Percentiles rank a stretch among this genome's conserved stretches.
phyloP scores from a whole-genome alignment of 1,284 basidiomycete genomes.

The Meira miltonrushii region DNA sequence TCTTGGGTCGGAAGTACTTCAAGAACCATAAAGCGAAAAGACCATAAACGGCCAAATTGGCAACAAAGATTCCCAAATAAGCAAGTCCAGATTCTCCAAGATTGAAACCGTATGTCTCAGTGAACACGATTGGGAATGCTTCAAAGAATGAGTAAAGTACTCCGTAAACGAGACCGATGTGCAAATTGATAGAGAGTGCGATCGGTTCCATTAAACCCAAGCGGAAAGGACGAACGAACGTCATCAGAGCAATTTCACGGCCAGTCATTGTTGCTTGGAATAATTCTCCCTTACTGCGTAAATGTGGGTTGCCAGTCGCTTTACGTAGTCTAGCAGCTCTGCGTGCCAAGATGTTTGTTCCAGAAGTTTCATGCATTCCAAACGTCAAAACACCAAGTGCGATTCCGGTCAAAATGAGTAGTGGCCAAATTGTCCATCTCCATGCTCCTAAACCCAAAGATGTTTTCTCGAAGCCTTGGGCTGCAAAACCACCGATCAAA shows the following conservation, averaged over 20 bases:
- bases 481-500: slow-evolving; percentile 34
- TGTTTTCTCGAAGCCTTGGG: slow-evolving; percentile 12
- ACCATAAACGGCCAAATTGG: slow-evolving; percentile 25
- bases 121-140: slow-evolving; percentile 35
- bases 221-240: slow-evolving; percentile 37
- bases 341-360: slow-evolving; percentile 50
- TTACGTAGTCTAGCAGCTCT: slow-evolving; percentile 52
- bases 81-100: slow-evolving; percentile 29
- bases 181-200: slow-evolving; percentile 26
- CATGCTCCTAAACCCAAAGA: slow-evolving; percentile 15
- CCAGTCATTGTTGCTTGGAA: slow-evolving; percentile 24
- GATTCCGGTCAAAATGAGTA: slow-evolving; percentile 50
- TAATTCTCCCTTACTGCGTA: slow-evolving; percentile 51
- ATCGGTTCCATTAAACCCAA: slow-evolving; percentile 31
- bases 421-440: slow-evolving; percentile 51
- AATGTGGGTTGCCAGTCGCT: slow-evolving; percentile 50
- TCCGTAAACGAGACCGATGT: slow-evolving; percentile 37
- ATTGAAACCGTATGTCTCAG: slow-evolving; percentile 38
- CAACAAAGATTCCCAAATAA: slow-evolving; percentile 35
- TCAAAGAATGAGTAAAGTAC: slow-evolving; percentile 31
- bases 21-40: slow-evolving; percentile 6
- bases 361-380: slow-evolving; percentile 52
- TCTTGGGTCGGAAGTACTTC: neutral
- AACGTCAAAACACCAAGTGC: slow-evolving; percentile 36
- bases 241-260: slow-evolving; percentile 31